These are phyloP conservation scores for Penicillium soppii DNA, from an alignment of 495 filamentous ascomycete species.

Conservation along the genomic window DNA sequence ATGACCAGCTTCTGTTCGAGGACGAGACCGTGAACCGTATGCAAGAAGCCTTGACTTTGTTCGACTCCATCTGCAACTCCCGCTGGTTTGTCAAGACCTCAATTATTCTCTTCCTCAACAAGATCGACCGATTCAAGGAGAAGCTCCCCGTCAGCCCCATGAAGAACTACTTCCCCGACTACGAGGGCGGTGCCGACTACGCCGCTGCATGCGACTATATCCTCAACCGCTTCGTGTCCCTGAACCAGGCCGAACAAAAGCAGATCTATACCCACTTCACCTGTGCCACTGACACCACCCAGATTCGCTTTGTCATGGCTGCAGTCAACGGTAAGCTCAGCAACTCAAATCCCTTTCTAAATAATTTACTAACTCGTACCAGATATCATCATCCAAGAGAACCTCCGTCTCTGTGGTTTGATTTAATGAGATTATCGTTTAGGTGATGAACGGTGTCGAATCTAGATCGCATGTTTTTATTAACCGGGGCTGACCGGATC, in stretches of 20 bases:
- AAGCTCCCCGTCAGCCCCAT: slow-evolving; percentile 98
- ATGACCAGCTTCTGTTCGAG: slow-evolving; percentile 97
- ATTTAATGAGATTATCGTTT: slow-evolving; percentile 64
- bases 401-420: slow-evolving; percentile 94
- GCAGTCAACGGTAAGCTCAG: slow-evolving; percentile 87
- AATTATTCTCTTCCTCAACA: slow-evolving; percentile 99
- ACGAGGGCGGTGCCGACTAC: slow-evolving; percentile 92
- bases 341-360: background rate
- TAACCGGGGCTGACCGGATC: slow-evolving; percentile 27
- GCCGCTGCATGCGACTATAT: slow-evolving; percentile 94
- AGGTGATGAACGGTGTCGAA: slow-evolving; percentile 34
- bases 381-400: slow-evolving; percentile 99
- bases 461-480: slow-evolving; percentile 41
- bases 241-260: slow-evolving; percentile 98
- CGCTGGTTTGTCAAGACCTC: slow-evolving; percentile 99
- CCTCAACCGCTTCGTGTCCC: slow-evolving; percentile 91
- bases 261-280: slow-evolving; percentile 99
- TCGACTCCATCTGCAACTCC: slow-evolving; percentile 99
- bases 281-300: slow-evolving; percentile 95
- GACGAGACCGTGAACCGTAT: slow-evolving; percentile 90
- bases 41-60: slow-evolving; percentile 97
- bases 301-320: slow-evolving; percentile 99
- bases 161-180: slow-evolving; percentile 99
- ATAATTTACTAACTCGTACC: slow-evolving; percentile 3
- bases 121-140: slow-evolving; percentile 99